Evolutionary conservation across 805 yeast species (phyloP).

Genomic region (Candida takata): DNA sequence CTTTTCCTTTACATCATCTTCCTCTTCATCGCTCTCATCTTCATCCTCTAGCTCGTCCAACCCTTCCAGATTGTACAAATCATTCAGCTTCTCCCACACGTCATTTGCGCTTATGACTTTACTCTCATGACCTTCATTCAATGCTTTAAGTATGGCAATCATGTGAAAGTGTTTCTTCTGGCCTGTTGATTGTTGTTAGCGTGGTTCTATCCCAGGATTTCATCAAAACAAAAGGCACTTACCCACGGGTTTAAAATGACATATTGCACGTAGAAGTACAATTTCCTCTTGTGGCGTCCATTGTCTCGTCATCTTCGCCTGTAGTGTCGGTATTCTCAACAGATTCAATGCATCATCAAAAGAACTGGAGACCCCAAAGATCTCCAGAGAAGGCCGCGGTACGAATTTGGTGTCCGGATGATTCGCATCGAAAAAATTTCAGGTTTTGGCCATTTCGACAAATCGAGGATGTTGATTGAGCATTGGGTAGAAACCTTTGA

Average conservation of each 20-base stretch:
- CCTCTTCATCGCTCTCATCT: slow-evolving; percentile 10
- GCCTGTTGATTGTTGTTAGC: slow-evolving; percentile 7
- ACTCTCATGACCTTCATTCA: slow-evolving; percentile 9
- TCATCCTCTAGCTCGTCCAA: slow-evolving; percentile 48
- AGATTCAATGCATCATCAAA: too few relatives aligned
- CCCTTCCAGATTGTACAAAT: slow-evolving; percentile 48
- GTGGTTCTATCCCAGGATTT: not conserved
- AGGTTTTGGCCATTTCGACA: not conserved
- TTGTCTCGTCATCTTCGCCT: slow-evolving; percentile 9
- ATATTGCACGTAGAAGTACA: slow-evolving; percentile 49
- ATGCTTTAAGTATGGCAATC: slow-evolving; percentile 21
- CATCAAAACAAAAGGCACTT: not conserved
- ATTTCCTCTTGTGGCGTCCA: slow-evolving; percentile 65
- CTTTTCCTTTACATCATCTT: not conserved
- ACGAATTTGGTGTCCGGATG: slow-evolving; percentile 6
- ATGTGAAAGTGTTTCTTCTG: slow-evolving; percentile 30
- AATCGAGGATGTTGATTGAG: too few relatives aligned
- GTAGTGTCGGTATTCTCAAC: too few relatives aligned
- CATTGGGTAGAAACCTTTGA: too few relatives aligned
- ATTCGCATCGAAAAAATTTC: slow-evolving; percentile 1
- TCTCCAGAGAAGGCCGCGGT: too few relatives aligned
- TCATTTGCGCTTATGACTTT: slow-evolving; percentile 39
- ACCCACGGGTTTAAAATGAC: slow-evolving; percentile 68
- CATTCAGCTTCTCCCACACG: slow-evolving; percentile 49
- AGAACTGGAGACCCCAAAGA: too few relatives aligned